Conservation (phyloP, 2,329 filamentous ascomycete genomes). For the Elsinoe necatrix region DNA sequence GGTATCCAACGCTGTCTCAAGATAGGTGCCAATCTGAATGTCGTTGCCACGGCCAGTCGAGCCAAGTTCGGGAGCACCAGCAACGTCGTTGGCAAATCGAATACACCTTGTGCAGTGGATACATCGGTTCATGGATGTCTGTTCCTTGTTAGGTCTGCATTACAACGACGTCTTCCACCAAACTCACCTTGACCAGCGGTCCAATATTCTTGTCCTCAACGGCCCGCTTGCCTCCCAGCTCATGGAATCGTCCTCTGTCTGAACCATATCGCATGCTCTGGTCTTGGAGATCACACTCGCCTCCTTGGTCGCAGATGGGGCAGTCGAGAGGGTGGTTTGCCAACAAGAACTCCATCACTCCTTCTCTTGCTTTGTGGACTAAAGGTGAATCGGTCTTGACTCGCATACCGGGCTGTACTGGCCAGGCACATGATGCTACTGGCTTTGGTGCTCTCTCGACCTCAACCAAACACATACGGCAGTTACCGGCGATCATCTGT, state of each 20-base stretch:
- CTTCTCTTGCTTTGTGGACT: constrained; percentile 94
- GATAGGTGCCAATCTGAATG: constrained; percentile 95
- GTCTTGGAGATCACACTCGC: constrained; percentile 97
- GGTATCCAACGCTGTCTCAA: constrained; percentile 86
- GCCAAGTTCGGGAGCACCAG: constrained; percentile 89
- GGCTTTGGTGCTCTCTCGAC: constrained; percentile 95
- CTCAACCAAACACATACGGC: constrained; percentile 98
- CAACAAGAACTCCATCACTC: constrained; percentile 97
- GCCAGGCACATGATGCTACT: constrained; percentile 97
- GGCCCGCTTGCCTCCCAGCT: constrained; percentile 88
- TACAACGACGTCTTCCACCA: background rate
- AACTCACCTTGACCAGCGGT: constrained; percentile 69
- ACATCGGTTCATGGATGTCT: constrained; percentile 98
- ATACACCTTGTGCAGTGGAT: constrained; percentile 98
- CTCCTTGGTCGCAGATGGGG: constrained; percentile 96
- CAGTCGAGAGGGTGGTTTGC: constrained; percentile 95
- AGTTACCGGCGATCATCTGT: constrained; percentile 91
- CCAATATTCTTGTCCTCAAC: constrained; percentile 99
- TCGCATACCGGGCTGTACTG: constrained; percentile 96
- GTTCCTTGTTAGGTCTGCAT: constrained; percentile 23
- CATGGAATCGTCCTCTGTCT: constrained; percentile 94
- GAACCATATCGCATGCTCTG: constrained; percentile 98
- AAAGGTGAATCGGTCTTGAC: constrained; percentile 97
- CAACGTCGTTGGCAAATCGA: constrained; percentile 94
- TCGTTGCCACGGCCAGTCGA: constrained; percentile 93